phyloP scores from a whole-genome alignment of 192 early-diverging fungal species.

The Backusella luteola region DNA sequence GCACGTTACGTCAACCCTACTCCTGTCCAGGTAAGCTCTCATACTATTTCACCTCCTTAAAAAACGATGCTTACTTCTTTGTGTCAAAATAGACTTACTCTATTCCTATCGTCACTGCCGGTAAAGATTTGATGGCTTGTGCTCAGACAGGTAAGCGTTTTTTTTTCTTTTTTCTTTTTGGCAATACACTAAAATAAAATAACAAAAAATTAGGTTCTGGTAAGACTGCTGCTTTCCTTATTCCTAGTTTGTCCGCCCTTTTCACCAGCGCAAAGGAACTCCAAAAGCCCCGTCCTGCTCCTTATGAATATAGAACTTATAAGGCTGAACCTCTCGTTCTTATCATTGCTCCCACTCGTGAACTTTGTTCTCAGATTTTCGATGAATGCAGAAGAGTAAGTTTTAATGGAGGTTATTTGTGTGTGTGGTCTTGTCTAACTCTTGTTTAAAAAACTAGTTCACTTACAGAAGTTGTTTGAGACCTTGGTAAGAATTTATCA shows the following conservation, averaged over 20 bases:
- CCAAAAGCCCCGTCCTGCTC: conserved; percentile 23
- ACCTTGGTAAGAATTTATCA: conserved; percentile 41
- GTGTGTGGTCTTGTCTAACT: no score
- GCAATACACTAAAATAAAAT: background rate
- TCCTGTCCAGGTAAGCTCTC: conserved; percentile 64
- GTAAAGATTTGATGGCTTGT: conserved; percentile 83
- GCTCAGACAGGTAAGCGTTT: conserved; percentile 66
- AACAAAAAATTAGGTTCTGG: conserved; percentile 71
- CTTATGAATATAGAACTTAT: conserved; percentile 35
- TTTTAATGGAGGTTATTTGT: no score
- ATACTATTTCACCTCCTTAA: background rate
- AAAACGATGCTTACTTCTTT: background rate
- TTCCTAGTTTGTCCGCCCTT: conserved; percentile 69
- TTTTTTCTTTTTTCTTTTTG: conserved; percentile 16
- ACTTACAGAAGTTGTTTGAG: conserved; percentile 50
- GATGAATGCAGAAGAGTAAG: conserved; percentile 66
- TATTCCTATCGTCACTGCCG: conserved; percentile 57
- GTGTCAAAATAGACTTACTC: conserved; percentile 48
- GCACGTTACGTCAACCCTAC: conserved; percentile 70
- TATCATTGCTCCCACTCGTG: conserved; percentile 79
- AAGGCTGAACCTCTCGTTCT: conserved; percentile 63
- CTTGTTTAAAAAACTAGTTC: conserved; percentile 26
- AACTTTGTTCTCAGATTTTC: conserved; percentile 81
- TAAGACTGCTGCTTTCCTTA: conserved; percentile 80
- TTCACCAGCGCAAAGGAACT: conserved; percentile 50